Evolutionary conservation across 768 basidiomycete species (phyloP).

Genomic region (Auricularia auricula-judae): DNA sequence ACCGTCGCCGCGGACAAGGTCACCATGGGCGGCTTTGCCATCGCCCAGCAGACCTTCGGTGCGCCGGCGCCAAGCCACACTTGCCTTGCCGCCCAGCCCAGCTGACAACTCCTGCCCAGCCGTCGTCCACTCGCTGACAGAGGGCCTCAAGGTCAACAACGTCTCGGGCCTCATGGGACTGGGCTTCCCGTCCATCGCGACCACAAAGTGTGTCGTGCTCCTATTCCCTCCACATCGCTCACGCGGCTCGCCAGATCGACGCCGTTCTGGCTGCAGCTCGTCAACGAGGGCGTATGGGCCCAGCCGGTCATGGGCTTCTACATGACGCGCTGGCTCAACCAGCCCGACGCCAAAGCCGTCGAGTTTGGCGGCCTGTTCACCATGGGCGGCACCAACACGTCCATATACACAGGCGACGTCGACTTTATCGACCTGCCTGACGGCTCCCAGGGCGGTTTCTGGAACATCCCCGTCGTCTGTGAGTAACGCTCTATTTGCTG

Average conservation of each 20-base stretch:
- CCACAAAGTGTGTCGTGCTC: slow-evolving; percentile 23
- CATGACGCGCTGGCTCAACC: slow-evolving; percentile 32
- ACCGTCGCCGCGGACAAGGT: slow-evolving; percentile 48
- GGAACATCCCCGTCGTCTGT: slow-evolving; percentile 34
- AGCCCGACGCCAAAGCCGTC: neutral
- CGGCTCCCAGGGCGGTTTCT: slow-evolving; percentile 34
- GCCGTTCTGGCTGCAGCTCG: slow-evolving; percentile 60
- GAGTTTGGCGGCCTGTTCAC: slow-evolving; percentile 60
- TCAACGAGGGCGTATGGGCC: slow-evolving; percentile 28
- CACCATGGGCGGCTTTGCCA: slow-evolving; percentile 48
- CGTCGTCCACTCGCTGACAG: neutral
- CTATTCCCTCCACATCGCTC: neutral
- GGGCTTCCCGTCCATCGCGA: slow-evolving; percentile 50
- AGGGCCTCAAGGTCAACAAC: slow-evolving; percentile 32
- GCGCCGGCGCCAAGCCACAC: slow-evolving; percentile 9
- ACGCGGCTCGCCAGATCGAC: slow-evolving; percentile 15
- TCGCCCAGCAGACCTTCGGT: slow-evolving; percentile 46
- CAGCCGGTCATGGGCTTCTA: slow-evolving; percentile 54
- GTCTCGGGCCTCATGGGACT: slow-evolving; percentile 71
- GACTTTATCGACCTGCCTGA: slow-evolving; percentile 44
- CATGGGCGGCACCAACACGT: slow-evolving; percentile 52
- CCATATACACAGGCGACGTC: slow-evolving; percentile 54
- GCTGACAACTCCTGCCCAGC: neutral
- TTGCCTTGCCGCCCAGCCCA: slow-evolving; percentile 5
- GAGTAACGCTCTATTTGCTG: neutral